Evolutionary conservation across 768 basidiomycete genomes (phyloP).

Genomic region (Termitomyces sp.): DNA sequence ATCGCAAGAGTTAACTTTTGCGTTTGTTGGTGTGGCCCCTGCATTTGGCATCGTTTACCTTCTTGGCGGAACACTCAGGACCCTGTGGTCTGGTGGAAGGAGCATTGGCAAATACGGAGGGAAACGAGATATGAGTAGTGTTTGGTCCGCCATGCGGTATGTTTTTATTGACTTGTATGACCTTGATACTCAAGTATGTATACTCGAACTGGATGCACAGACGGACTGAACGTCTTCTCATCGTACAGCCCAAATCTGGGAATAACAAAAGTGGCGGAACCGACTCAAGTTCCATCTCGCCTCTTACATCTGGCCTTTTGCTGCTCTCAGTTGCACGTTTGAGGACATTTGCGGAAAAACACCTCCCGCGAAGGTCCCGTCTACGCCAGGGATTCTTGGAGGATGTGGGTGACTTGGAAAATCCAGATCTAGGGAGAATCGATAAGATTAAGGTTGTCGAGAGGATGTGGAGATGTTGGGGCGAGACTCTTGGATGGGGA

Average conservation of each 20-base stretch:
- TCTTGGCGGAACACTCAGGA: constrained; percentile 44
- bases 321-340: constrained; percentile 66
- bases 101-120: constrained; percentile 57
- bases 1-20: constrained; percentile 93
- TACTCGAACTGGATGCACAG: constrained; percentile 21
- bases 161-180: constrained; percentile 5
- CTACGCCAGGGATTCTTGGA: constrained; percentile 78
- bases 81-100: constrained; percentile 44
- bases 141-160: constrained; percentile 71
- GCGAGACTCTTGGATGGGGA: constrained; percentile 60
- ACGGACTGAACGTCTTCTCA: constrained; percentile 65
- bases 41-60: constrained; percentile 77
- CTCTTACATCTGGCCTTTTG: constrained; percentile 68
- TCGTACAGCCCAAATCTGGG: constrained; percentile 34
- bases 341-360: constrained; percentile 54
- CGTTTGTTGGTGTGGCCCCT: constrained; percentile 94
- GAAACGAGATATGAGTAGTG: constrained; percentile 40
- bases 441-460: constrained; percentile 79
- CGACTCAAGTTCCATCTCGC: constrained; percentile 20
- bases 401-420: constrained; percentile 79
- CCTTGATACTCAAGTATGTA: background rate
- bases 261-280: constrained; percentile 1
- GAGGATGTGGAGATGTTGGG: constrained; percentile 90
- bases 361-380: constrained; percentile 52
- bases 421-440: constrained; percentile 56